Conservation (phyloP, 352 stramenopile species). For the Phytophthora niederhauseri region DNA sequence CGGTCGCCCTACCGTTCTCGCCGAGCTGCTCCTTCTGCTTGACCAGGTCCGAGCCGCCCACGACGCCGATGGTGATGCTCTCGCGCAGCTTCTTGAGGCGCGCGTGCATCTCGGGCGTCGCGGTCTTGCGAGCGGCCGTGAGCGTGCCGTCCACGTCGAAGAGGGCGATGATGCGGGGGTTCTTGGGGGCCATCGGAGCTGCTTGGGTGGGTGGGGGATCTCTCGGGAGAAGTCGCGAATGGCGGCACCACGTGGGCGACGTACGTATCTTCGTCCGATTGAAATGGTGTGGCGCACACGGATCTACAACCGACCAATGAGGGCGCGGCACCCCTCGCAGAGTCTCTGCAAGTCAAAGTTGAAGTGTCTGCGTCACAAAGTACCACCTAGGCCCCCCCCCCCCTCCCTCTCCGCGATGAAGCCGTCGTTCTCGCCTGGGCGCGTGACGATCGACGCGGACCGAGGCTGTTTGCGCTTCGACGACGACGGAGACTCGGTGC, state of each 20-base stretch:
- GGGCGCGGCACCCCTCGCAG: too few relatives aligned
- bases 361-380: neutral
- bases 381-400: neutral
- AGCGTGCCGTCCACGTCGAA: constrained; percentile 99
- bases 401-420: constrained; percentile 29
- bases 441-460: constrained; percentile 45
- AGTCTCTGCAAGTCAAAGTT: neutral
- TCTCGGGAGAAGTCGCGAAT: neutral
- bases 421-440: constrained; percentile 49
- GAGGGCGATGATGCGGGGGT: constrained; percentile 95
- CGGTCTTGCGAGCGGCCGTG: constrained; percentile 93
- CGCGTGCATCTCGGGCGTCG: constrained; percentile 93
- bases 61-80: constrained; percentile 97
- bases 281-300: constrained; percentile 8
- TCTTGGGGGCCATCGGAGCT: constrained; percentile 58
- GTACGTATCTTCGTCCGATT: constrained; percentile 3
- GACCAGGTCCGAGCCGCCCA: constrained; percentile 97
- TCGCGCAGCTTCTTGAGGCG: constrained; percentile 95
- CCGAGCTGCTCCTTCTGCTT: constrained; percentile 99
- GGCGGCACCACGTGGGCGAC: constrained; percentile 24
- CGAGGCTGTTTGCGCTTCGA: constrained; percentile 42
- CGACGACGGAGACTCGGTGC: constrained; percentile 36
- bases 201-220: constrained; percentile 17
- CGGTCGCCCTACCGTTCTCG: constrained; percentile 66
- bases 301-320: neutral